Evolutionary conservation across 2,329 filamentous ascomycete species (phyloP).

Genomic region (Fusarium robinianum): DNA sequence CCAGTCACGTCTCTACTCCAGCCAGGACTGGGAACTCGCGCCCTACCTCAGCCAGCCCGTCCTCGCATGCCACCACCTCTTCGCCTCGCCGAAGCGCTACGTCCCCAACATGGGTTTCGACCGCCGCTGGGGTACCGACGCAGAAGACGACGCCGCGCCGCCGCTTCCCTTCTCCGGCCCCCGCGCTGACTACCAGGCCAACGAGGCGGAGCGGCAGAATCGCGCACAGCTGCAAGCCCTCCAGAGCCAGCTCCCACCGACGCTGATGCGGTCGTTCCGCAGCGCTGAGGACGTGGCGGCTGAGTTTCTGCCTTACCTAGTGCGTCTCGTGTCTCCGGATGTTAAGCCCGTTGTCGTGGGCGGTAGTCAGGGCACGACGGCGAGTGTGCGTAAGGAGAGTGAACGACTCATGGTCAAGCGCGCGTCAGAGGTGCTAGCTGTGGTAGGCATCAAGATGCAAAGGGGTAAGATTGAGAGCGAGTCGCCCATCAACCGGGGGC

Average conservation of each 20-base stretch:
- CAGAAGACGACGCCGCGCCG: conserved; percentile 52
- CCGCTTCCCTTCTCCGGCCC: conserved; percentile 79
- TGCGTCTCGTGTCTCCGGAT: conserved; percentile 83
- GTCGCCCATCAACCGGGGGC: conserved; percentile 59
- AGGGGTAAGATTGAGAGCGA: conserved; percentile 78
- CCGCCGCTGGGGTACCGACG: conserved; percentile 50
- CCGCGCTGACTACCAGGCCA: conserved; percentile 78
- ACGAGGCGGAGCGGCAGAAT: conserved; percentile 80
- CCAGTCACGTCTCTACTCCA: conserved; percentile 76
- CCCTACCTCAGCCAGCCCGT: conserved; percentile 86
- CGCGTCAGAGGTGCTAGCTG: conserved; percentile 81
- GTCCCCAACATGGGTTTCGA: conserved; percentile 48
- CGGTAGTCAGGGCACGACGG: conserved; percentile 67
- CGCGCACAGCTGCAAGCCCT: conserved; percentile 73
- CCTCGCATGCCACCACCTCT: conserved; percentile 88
- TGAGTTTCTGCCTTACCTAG: conserved; percentile 83
- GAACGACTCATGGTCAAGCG: conserved; percentile 82
- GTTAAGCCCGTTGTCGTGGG: conserved; percentile 89
- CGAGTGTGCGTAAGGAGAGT: conserved; percentile 83
- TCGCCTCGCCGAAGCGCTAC: conserved; percentile 71
- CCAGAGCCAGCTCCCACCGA: conserved; percentile 72
- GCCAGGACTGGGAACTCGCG: conserved; percentile 89
- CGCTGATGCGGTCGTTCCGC: conserved; percentile 76
- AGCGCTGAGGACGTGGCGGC: conserved; percentile 76
- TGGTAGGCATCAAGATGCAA: conserved; percentile 80